A percentile compares a stretch with the other conserved stretches of the same genome.
These are phyloP conservation scores for Boehmeria nivea DNA, from an alignment of 306 rosid species.

Conservation along the genomic window DNA sequence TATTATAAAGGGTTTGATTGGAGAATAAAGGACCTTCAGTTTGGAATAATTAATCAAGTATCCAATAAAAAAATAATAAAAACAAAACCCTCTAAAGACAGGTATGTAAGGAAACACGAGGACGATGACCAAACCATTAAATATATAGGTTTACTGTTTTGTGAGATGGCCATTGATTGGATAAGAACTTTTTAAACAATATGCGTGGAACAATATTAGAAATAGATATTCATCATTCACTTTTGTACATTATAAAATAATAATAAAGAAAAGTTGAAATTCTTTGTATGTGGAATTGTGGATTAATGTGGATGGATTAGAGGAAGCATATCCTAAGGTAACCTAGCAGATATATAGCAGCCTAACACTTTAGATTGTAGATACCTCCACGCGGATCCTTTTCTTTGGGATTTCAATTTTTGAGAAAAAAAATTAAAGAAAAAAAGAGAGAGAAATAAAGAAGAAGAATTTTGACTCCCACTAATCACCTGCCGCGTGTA, in stretches of 20 bases:
- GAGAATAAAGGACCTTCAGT: slow-evolving; percentile 2
- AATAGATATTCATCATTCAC: not conserved
- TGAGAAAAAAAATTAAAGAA: not conserved
- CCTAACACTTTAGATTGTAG: not conserved
- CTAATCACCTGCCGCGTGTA: slow-evolving; percentile 3
- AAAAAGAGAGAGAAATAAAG: too few relatives aligned
- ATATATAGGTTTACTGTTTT: not conserved
- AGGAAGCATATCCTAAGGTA: slow-evolving; percentile 5
- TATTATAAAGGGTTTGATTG: slow-evolving; percentile 13
- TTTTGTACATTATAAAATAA: not conserved
- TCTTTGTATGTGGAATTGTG: not conserved
- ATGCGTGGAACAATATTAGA: not conserved
- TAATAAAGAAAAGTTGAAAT: not conserved
- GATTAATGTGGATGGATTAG: slow-evolving; percentile 8
- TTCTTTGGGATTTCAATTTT: not conserved
- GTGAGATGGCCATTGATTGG: slow-evolving; percentile 1
- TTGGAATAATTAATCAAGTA: not conserved
- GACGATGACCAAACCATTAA: slow-evolving; percentile 22
- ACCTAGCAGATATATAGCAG: not conserved
- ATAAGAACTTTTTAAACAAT: not conserved
- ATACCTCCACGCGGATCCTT: slow-evolving; percentile 12
- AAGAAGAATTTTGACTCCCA: slow-evolving; percentile 1
- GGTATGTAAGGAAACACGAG: slow-evolving; percentile 14
- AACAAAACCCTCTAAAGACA: not conserved
- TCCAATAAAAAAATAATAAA: not conserved